Evolutionary conservation across 495 filamentous ascomycete species (phyloP).

Genomic region (Xanthoparmelia taractica): DNA sequence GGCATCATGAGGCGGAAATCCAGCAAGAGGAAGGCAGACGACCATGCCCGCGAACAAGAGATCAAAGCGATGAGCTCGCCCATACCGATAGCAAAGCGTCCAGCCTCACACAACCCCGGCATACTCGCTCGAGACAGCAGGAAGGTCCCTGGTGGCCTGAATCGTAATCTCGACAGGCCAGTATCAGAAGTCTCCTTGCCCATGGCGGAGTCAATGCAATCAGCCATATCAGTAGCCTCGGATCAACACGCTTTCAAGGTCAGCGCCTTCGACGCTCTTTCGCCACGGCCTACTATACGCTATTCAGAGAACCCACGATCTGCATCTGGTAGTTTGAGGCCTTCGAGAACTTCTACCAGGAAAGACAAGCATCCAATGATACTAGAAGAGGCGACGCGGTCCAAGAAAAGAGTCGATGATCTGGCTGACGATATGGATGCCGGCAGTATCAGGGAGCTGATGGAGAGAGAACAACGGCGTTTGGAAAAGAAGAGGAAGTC

Average conservation of each 20-base stretch:
- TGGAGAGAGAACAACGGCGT: slow-evolving; percentile 77
- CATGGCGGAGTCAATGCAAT: slow-evolving; percentile 61
- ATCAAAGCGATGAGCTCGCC: slow-evolving; percentile 74
- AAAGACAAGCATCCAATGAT: slow-evolving; percentile 43
- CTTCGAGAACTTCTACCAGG: slow-evolving; percentile 35
- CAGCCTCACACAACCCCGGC: slow-evolving; percentile 46
- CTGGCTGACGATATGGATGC: slow-evolving; percentile 77
- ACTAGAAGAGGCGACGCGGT: slow-evolving; percentile 56
- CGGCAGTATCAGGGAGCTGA: slow-evolving; percentile 66
- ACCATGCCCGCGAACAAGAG: slow-evolving; percentile 72
- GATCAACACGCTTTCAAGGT: slow-evolving; percentile 68
- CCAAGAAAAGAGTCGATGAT: slow-evolving; percentile 66
- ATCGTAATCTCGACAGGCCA: slow-evolving; percentile 52
- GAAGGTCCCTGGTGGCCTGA: slow-evolving; percentile 49
- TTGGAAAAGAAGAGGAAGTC: slow-evolving; percentile 62
- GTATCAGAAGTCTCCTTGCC: slow-evolving; percentile 70
- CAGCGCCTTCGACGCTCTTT: slow-evolving; percentile 62
- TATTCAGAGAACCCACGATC: slow-evolving; percentile 58
- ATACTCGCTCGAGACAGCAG: slow-evolving; percentile 57
- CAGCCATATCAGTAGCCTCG: slow-evolving; percentile 60
- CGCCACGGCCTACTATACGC: slow-evolving; percentile 71
- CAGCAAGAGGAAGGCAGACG: slow-evolving; percentile 68
- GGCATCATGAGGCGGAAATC: slow-evolving; percentile 57
- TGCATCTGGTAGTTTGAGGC: slow-evolving; percentile 32
- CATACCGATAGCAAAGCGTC: slow-evolving; percentile 55